Base-by-base conservation (phyloP, 768 basidiomycete genomes). In the Amanita molliuscula region DNA sequence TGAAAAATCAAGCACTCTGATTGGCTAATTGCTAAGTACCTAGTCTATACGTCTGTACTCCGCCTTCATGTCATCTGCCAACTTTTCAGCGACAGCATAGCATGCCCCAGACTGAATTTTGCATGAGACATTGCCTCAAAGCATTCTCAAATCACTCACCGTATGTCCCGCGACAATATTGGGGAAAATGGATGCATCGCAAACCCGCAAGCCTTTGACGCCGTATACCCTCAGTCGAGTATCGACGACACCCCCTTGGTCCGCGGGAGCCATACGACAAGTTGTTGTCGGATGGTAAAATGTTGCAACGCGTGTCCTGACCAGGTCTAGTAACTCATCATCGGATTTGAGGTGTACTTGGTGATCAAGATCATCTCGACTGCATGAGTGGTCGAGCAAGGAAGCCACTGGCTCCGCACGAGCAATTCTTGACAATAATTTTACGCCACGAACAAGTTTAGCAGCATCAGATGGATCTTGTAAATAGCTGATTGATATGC, bases 171-270 rank as follows among this genome's bases (percentile, higher is more conserved):
- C 74, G 5, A 74, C 58, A 48, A 73, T 73, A 33, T 50, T 62
- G 7, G 74, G 74, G 56, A 73, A 75, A 5, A 73, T 62, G 33
- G 72, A 73, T 16, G 73, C 74, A 60, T 77, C 75, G 43, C 72
- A 75, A 13, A 75, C 67, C 34, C 73, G 61, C 52, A 77, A 54
- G 0, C 70, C 69, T 20, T 66, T 55, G 6, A 77, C 52, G 8
- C 73, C 73, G 54, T 69, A 66, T 15, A 74, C 71, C 49, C 60
- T 61, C 51, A 73, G 58, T 23, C 63, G 55, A 9, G 59, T 52
- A 53, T 71, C 68, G 15, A 71, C 68, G 3, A 73, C 69, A 6
- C 72, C 73, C 16, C 62, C 65, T 29, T 71, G 57, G 37, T 67
- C 63, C 15, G 52, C 48, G 6, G 71, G 69, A 2, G 67, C 70